Conservation (phyloP, 306 rosid species). For the Acacia confusa region DNA sequence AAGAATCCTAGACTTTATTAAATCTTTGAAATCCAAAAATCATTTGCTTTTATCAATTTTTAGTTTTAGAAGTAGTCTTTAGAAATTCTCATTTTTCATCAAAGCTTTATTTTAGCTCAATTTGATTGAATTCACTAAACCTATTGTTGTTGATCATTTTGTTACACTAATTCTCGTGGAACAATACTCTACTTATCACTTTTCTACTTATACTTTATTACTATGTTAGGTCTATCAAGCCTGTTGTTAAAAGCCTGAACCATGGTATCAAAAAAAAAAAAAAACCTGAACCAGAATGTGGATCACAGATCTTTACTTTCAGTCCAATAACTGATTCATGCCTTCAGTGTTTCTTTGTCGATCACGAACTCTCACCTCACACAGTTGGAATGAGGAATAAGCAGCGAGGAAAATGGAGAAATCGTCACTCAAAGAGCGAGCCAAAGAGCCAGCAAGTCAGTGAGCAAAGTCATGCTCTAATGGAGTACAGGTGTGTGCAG, state of each 20-base stretch:
- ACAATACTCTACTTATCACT: too few relatives aligned
- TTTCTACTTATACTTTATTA: too few relatives aligned
- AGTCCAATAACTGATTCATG: background rate
- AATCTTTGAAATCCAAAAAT: too few relatives aligned
- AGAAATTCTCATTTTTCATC: too few relatives aligned
- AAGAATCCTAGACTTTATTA: too few relatives aligned
- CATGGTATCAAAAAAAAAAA: too few relatives aligned
- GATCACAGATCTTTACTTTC: background rate
- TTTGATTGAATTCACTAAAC: too few relatives aligned
- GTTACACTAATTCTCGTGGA: too few relatives aligned
- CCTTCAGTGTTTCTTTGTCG: background rate
- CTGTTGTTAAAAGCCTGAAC: background rate
- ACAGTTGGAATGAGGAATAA: background rate
- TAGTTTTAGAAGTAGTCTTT: too few relatives aligned
- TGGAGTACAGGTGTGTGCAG: slow-evolving; percentile 69
- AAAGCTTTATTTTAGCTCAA: too few relatives aligned
- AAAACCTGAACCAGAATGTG: background rate
- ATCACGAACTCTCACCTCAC: background rate
- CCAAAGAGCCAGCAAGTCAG: background rate
- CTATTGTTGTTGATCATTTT: too few relatives aligned
- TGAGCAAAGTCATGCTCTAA: background rate
- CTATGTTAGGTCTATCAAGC: background rate
- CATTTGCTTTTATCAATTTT: too few relatives aligned
- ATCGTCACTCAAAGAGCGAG: background rate
- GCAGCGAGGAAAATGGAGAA: background rate